phyloP scores from a whole-genome alignment of 306 rosid species.

The Cicer judaicum region DNA sequence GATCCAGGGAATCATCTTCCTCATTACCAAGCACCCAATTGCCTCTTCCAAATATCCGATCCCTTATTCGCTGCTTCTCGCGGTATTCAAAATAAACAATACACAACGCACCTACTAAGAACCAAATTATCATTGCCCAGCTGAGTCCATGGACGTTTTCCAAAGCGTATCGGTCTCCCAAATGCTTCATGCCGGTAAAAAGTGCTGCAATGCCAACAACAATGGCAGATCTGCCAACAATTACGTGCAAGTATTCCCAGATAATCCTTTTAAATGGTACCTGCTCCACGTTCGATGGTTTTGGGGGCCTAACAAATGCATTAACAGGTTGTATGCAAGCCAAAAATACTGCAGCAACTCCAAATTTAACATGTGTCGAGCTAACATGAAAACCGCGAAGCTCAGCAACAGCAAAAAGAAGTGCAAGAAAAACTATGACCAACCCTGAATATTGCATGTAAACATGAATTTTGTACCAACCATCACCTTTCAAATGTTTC shows the following conservation, averaged over 20 bases:
- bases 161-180: slow-evolving; percentile 72
- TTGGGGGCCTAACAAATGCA: slow-evolving; percentile 72
- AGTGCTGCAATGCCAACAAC: slow-evolving; percentile 74
- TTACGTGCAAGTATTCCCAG: slow-evolving; percentile 81
- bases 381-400: slow-evolving; percentile 77
- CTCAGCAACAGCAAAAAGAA: slow-evolving; percentile 93
- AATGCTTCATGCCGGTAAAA: slow-evolving; percentile 88
- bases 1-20: slow-evolving; percentile 83
- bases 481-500: slow-evolving; percentile 90
- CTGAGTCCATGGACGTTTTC: slow-evolving; percentile 74
- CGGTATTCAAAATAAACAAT: slow-evolving; percentile 67
- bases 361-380: slow-evolving; percentile 81
- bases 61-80: slow-evolving; percentile 54
- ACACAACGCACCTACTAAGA: slow-evolving; percentile 58
- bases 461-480: slow-evolving; percentile 89
- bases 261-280: slow-evolving; percentile 61
- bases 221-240: slow-evolving; percentile 75
- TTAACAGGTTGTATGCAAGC: slow-evolving; percentile 76
- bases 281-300: slow-evolving; percentile 62
- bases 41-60: slow-evolving; percentile 64
- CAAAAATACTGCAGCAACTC: slow-evolving; percentile 67
- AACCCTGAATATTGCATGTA: slow-evolving; percentile 94
- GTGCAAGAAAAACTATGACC: slow-evolving; percentile 73
- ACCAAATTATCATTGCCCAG: slow-evolving; percentile 79
- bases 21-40: slow-evolving; percentile 93